Conservation (phyloP, 2,329 filamentous ascomycete species). For the Colletotrichum lini region DNA sequence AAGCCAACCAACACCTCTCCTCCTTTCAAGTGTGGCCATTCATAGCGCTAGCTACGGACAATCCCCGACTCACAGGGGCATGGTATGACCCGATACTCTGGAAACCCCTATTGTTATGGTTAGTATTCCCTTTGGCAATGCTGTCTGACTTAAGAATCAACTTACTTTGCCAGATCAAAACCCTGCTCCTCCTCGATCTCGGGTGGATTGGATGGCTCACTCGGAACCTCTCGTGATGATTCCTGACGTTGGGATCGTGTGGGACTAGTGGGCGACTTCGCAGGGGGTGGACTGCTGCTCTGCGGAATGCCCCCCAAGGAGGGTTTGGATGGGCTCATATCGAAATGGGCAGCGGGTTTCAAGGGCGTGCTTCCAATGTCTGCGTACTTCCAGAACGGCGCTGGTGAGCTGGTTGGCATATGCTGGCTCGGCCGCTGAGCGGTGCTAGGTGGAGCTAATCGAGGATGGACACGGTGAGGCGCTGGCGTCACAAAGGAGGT, state of each 20-base stretch:
- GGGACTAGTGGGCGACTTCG: conserved; percentile 69
- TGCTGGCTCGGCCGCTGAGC: conserved; percentile 86
- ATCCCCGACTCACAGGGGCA: conserved; percentile 64
- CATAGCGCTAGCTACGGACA: conserved; percentile 59
- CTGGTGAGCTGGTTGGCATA: conserved; percentile 88
- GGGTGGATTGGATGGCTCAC: conserved; percentile 44
- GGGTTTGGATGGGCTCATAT: conserved; percentile 72
- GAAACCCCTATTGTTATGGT: conserved; percentile 66
- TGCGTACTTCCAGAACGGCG: conserved; percentile 90
- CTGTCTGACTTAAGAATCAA: conserved; percentile 6
- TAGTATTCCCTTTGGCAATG: conserved; percentile 42
- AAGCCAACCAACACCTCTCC: background rate
- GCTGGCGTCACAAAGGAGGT: conserved; percentile 79
- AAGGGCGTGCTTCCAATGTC: conserved; percentile 82
- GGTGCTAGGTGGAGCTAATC: conserved; percentile 84
- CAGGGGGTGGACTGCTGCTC: conserved; percentile 72
- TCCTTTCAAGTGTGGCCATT: conserved; percentile 47
- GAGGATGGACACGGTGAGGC: conserved; percentile 80
- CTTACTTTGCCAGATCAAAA: conserved; percentile 73
- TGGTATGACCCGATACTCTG: conserved; percentile 77
- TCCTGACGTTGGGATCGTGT: conserved; percentile 50
- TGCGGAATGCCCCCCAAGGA: conserved; percentile 56
- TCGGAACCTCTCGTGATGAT: conserved; percentile 39
- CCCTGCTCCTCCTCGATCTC: conserved; percentile 65
- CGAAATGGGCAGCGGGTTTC: conserved; percentile 63